These are phyloP conservation scores for Colletotrichum camelliae DNA, from an alignment of 2,329 filamentous ascomycete genomes.

Conservation along the genomic window DNA sequence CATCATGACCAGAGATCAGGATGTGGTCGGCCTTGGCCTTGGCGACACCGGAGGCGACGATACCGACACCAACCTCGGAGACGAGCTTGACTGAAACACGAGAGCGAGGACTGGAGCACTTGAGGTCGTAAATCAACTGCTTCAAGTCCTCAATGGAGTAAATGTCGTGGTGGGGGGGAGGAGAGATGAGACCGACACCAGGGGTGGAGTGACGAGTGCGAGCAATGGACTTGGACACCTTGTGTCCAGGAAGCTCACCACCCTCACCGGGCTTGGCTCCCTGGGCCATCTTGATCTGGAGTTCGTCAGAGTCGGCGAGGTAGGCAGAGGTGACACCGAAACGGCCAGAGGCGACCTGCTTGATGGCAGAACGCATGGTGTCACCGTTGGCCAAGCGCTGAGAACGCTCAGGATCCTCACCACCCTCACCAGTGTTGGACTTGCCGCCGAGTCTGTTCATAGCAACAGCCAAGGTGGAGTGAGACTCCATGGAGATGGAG, in stretches of 20 bases:
- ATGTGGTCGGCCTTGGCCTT: slow-evolving; percentile 98
- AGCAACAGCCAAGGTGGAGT: slow-evolving; percentile 92
- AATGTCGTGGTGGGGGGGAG: slow-evolving; percentile 96
- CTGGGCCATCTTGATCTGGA: slow-evolving; percentile 99
- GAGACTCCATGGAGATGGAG: slow-evolving; percentile 97
- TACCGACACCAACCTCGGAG: slow-evolving; percentile 95
- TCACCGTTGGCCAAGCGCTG: slow-evolving; percentile 88
- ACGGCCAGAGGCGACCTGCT: slow-evolving; percentile 94
- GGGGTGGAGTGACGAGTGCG: slow-evolving; percentile 95
- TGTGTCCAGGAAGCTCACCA: slow-evolving; percentile 95
- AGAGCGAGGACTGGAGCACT: slow-evolving; percentile 92
- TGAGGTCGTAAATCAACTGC: slow-evolving; percentile 96
- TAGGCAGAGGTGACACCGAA: slow-evolving; percentile 97
- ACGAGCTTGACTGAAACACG: slow-evolving; percentile 97
- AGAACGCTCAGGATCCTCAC: slow-evolving; percentile 92
- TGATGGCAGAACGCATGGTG: slow-evolving; percentile 96
- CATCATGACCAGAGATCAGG: slow-evolving; percentile 94
- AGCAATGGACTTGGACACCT: slow-evolving; percentile 93
- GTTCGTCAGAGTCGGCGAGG: slow-evolving; percentile 90
- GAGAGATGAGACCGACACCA: slow-evolving; percentile 94
- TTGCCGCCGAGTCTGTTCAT: slow-evolving; percentile 98
- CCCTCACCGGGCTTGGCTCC: slow-evolving; percentile 97
- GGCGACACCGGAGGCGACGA: slow-evolving; percentile 95
- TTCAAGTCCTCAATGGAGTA: slow-evolving; percentile 99
- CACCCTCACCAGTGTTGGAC: slow-evolving; percentile 97